Base-by-base conservation (phyloP, 495 filamentous ascomycete species). In the Opeltia flavorubescens region DNA sequence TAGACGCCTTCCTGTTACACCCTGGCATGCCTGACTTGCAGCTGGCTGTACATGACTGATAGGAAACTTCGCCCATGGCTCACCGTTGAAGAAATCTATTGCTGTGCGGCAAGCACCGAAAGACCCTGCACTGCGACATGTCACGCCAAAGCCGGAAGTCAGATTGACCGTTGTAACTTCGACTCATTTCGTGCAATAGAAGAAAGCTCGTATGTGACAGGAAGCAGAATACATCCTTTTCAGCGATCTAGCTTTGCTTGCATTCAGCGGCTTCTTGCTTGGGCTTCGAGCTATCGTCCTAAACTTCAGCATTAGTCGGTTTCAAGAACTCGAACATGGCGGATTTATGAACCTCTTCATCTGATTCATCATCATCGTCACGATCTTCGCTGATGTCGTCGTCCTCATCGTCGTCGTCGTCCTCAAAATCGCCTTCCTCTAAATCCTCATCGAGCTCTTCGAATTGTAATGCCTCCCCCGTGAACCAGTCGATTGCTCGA, bases 181-280 rank as follows among this genome's bases (percentile, higher is more conserved):
- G n/a, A n/a, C n/a, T n/a, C n/a, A n/a, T n/a, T n/a, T n/a, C n/a
- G n/a, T n/a, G n/a, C n/a, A n/a, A n/a, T n/a, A n/a, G n/a, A n/a
- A n/a, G n/a, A n/a, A n/a, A 31, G 29, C 13, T 31, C 29, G 29
- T 31, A 13, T 13, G 6, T 13, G 29, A 13, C 6, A 6, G 29
- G 29, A 31, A 31, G 6, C 6, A 6, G 6, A 13, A 31, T 6
- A 31, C 6, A 5, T 25, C 13, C 2, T 23, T 8, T 21, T 17
- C 9, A 41, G 21, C 33, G 35, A 53, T 76, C 71, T 80, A 99
- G 70, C 88, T 96, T 72, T 96, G 93, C 75, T 96, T 99, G 83
- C 93, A 99, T 72, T 99, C 93, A 50, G 91, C 86, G 50, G 93
- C 83, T 69, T 99, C 93, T 66, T 95, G 89, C 78, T 95, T 96